A percentile compares a stretch with the other conserved stretches of the same genome.
Conservation (phyloP, 805 yeast genomes). For the Lipomyces kockii region DNA sequence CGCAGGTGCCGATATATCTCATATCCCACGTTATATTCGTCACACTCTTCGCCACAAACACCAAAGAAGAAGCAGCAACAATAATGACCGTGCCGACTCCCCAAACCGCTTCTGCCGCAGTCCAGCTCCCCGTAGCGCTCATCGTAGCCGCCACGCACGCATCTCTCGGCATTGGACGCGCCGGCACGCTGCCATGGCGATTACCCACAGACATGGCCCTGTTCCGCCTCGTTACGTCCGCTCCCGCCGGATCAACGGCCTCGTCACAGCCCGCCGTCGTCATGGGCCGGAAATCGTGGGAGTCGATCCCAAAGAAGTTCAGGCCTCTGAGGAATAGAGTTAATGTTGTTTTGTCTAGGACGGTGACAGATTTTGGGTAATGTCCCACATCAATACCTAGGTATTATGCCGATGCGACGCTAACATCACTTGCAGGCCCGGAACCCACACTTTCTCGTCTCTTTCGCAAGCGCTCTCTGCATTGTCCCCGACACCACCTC, state of each 20-base stretch:
- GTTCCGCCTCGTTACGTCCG: slow-evolving; percentile 73
- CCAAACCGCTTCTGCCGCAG: slow-evolving; percentile 5
- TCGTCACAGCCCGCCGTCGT: slow-evolving; percentile 68
- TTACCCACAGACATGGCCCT: slow-evolving; percentile 82
- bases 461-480: slow-evolving; percentile 20
- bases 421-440: slow-evolving; percentile 7
- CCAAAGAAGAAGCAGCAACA: neutral
- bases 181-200: slow-evolving; percentile 87
- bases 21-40: too few species aligned
- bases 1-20: too few species aligned
- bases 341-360: slow-evolving; percentile 75
- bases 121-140: slow-evolving; percentile 50
- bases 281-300: slow-evolving; percentile 98
- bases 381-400: neutral
- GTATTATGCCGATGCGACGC: neutral
- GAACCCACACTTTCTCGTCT: slow-evolving; percentile 23
- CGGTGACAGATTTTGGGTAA: slow-evolving; percentile 33
- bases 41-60: neutral
- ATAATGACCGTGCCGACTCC: neutral
- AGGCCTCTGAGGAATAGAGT: slow-evolving; percentile 78
- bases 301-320: slow-evolving; percentile 82
- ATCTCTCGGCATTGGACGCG: slow-evolving; percentile 78
- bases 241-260: slow-evolving; percentile 45
- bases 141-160: slow-evolving; percentile 89
- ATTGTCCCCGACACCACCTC: neutral